Evolutionary conservation across 331 rosid genomes (phyloP).

Genomic region (Pyracantha coccinea): DNA sequence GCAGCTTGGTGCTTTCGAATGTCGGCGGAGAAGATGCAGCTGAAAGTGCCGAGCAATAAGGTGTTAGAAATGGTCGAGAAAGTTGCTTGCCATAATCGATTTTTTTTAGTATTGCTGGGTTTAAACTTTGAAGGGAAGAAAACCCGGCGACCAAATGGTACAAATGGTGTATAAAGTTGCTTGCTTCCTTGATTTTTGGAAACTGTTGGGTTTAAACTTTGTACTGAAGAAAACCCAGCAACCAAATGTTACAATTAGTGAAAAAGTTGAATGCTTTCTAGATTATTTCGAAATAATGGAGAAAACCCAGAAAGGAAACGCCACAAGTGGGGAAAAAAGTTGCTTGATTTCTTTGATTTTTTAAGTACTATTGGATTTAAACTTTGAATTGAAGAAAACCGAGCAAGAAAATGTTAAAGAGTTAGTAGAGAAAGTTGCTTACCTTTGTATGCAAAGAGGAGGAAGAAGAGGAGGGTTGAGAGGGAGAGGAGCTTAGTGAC

Average conservation of each 20-base stretch:
- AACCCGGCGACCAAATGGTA: too few species aligned
- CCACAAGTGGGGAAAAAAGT: background rate
- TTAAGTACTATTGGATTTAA: background rate
- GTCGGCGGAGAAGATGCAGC: too few species aligned
- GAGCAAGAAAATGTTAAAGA: too few species aligned
- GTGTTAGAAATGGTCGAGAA: background rate
- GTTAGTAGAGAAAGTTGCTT: background rate
- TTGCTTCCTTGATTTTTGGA: too few species aligned
- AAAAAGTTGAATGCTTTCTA: background rate
- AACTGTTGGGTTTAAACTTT: background rate
- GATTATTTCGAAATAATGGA: too few species aligned
- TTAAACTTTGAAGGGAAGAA: too few species aligned
- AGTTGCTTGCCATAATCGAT: background rate
- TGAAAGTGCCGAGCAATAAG: background rate
- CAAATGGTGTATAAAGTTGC: too few species aligned
- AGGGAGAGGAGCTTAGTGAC: conserved; percentile 16
- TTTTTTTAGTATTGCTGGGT: too few species aligned
- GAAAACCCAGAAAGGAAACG: background rate
- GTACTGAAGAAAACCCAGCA: too few species aligned
- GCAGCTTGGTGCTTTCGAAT: too few species aligned
- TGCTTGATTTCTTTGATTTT: background rate
- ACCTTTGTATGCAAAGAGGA: conserved; percentile 29
- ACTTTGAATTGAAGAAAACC: too few species aligned
- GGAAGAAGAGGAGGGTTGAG: background rate
- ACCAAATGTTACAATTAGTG: too few species aligned